phyloP scores from a whole-genome alignment of 2,329 filamentous ascomycete species.

The Colletotrichum kahawae region DNA sequence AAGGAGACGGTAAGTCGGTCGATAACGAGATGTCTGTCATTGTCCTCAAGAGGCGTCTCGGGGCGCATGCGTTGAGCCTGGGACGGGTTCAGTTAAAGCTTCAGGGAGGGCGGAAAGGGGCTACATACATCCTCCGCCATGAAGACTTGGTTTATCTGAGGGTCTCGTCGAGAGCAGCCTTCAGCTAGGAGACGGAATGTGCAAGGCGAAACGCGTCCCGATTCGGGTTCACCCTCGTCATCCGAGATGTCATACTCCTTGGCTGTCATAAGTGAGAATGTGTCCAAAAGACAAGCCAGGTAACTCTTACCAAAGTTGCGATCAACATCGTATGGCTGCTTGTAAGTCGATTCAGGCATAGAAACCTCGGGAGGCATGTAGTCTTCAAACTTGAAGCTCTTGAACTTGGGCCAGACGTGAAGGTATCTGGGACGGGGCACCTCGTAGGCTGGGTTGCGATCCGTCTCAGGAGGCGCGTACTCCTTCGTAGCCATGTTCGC shows the following conservation, averaged over 20 bases:
- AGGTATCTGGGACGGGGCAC: conserved; percentile 22
- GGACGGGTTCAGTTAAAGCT: background rate
- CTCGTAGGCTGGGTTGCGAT: conserved; percentile 9
- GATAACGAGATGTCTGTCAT: background rate
- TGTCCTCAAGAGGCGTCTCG: background rate
- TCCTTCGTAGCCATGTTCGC: background rate
- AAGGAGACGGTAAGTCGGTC: conserved; percentile 12
- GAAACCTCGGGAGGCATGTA: background rate
- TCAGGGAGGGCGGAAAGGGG: background rate
- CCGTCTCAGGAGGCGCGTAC: conserved; percentile 2
- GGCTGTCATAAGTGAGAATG: background rate
- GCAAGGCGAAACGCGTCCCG: conserved; percentile 43
- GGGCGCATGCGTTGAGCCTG: conserved; percentile 19
- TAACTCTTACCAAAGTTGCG: conserved; percentile 2
- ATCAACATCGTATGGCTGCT: background rate
- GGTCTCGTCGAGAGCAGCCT: conserved; percentile 36
- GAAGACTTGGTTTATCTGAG: conserved; percentile 13
- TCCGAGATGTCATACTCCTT: conserved; percentile 38
- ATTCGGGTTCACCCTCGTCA: conserved; percentile 42
- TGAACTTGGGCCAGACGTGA: conserved; percentile 12
- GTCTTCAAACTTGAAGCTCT: conserved; percentile 4
- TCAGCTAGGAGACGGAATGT: conserved; percentile 44
- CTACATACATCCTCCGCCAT: conserved; percentile 26
- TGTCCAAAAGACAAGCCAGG: background rate
- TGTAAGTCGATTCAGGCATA: background rate